phyloP scores from a whole-genome alignment of 1,139 yeast genomes.

The Zygosaccharomyces pseudobailii region DNA sequence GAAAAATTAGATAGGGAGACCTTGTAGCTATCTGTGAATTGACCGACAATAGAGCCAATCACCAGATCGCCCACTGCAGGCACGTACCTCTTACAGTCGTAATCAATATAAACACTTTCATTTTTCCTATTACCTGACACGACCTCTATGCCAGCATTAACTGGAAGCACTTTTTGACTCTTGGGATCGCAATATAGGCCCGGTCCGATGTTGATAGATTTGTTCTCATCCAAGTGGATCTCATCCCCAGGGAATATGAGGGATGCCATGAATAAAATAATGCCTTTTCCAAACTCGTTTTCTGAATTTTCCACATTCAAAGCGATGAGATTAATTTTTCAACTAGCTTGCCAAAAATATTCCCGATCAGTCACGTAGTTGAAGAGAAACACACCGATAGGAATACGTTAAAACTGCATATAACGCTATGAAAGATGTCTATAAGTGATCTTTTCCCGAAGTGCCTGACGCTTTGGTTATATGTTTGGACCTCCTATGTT shows the following conservation, averaged over 20 bases:
- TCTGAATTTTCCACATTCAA: not conserved
- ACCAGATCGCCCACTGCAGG: constrained; percentile 80
- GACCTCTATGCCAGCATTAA: constrained; percentile 41
- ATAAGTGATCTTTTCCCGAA: constrained; percentile 23
- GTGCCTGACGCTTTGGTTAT: constrained; percentile 19
- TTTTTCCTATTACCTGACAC: constrained; percentile 35
- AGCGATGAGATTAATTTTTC: constrained; percentile 3
- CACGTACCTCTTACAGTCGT: constrained; percentile 62
- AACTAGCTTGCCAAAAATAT: not conserved
- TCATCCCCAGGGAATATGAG: constrained; percentile 38
- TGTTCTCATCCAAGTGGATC: constrained; percentile 19
- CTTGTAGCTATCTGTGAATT: constrained; percentile 68
- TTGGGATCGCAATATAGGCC: constrained; percentile 37
- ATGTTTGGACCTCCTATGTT: constrained; percentile 22
- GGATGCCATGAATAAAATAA: constrained; percentile 14
- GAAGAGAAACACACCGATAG: not conserved
- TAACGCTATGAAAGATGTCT: not conserved
- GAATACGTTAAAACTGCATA: not conserved
- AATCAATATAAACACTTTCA: constrained; percentile 44
- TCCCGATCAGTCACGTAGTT: not conserved
- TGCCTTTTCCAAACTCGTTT: not conserved
- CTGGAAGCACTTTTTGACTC: constrained; percentile 36
- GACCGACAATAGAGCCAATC: constrained; percentile 67
- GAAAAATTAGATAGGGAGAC: constrained; percentile 69
- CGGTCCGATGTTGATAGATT: constrained; percentile 42